Percentiles rank a stretch among this genome's conserved stretches.
These are phyloP conservation scores for Saksenaea oblongispora DNA, from an alignment of 371 early-diverging fungal genomes.

Conservation along the genomic window DNA sequence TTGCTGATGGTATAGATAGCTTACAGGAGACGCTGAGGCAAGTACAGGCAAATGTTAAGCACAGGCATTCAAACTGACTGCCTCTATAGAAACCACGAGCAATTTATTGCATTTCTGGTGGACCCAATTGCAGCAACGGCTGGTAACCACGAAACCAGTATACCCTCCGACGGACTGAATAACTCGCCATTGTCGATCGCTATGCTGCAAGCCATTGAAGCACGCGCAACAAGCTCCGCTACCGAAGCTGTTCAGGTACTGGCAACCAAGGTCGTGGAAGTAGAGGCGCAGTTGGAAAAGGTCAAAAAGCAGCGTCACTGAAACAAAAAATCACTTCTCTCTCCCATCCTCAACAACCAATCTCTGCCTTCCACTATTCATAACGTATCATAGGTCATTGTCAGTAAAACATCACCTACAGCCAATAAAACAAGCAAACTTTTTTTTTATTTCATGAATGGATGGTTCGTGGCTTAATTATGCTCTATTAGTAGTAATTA, in stretches of 20 bases:
- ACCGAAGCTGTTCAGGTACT: not conserved
- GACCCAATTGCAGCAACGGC: slow-evolving; percentile 15
- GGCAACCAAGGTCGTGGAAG: not conserved
- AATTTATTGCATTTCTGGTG: slow-evolving; percentile 13
- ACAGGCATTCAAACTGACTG: not conserved
- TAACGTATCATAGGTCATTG: too few species aligned
- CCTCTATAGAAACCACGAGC: slow-evolving; percentile 11
- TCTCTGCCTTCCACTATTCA: too few species aligned
- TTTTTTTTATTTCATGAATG: not conserved
- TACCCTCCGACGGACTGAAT: not conserved
- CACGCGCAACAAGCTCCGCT: not conserved
- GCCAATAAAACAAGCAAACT: too few species aligned
- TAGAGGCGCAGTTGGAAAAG: not conserved
- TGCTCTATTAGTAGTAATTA: not conserved
- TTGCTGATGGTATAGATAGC: slow-evolving; percentile 2
- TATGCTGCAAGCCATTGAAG: slow-evolving; percentile 3
- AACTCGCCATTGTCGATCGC: not conserved
- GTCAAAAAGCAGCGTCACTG: not conserved
- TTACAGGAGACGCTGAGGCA: not conserved
- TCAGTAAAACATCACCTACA: too few species aligned
- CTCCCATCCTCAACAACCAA: too few species aligned
- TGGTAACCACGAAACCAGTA: not conserved
- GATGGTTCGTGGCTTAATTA: not conserved
- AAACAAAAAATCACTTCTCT: not conserved
- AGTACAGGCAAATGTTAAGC: not conserved